Conservation (phyloP, 1,139 yeast species). For the Hemisphaericaspora subhashii region DNA sequence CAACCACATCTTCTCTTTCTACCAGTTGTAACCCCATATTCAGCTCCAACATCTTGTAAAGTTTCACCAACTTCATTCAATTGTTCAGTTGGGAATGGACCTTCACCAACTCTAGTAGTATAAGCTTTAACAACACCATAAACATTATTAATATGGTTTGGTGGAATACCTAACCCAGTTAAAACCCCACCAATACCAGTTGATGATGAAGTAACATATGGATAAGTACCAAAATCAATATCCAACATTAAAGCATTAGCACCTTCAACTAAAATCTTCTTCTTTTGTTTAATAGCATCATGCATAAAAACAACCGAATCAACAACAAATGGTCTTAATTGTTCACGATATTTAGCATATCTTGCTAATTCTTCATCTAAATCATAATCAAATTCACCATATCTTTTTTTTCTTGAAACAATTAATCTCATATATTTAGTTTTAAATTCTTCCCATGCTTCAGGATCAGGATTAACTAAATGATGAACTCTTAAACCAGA, state of each 20-base stretch:
- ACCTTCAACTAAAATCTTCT: conserved; percentile 92
- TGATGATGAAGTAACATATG: conserved; percentile 92
- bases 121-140: conserved; percentile 98
- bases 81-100: conserved; percentile 99
- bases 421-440: conserved; percentile 73
- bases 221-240: conserved; percentile 97
- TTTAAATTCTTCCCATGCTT: conserved; percentile 91
- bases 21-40: conserved; percentile 97
- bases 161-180: conserved; percentile 96
- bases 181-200: conserved; percentile 98
- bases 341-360: conserved; percentile 73
- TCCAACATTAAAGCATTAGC: conserved; percentile 98
- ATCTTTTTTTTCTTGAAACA: conserved; percentile 80
- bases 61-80: conserved; percentile 83
- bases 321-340: conserved; percentile 85
- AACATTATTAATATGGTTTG: conserved; percentile 71
- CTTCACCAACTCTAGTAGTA: conserved; percentile 98
- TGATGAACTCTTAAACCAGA: conserved; percentile 97
- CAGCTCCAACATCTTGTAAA: conserved; percentile 90
- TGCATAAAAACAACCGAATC: conserved; percentile 92
- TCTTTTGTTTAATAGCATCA: conserved; percentile 71
- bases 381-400: conserved; percentile 91
- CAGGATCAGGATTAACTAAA: conserved; percentile 83
- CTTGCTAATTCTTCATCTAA: conserved; percentile 73
- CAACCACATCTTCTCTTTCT: conserved; percentile 99